A percentile compares a stretch with the other conserved stretches of the same genome.
Conservation (phyloP, 139 green algal species). For the Picochlorum sp. region DNA sequence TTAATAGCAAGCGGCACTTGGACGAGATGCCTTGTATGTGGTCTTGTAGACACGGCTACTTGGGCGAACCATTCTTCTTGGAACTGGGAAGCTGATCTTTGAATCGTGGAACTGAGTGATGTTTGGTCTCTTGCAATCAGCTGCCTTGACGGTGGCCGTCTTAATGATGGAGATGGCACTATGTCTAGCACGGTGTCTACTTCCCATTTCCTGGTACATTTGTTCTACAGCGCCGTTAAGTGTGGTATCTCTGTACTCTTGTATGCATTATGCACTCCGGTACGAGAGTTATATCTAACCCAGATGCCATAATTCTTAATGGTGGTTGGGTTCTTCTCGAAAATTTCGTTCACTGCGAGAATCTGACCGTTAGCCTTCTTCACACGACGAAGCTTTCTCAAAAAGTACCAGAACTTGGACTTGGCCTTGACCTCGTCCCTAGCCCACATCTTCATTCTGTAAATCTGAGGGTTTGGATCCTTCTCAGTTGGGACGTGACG, state of each 20-base stretch:
- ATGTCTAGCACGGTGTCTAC: constrained; percentile 83
- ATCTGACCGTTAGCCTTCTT: constrained; percentile 99
- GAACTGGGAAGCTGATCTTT: constrained; percentile 91
- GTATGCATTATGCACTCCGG: constrained; percentile 94
- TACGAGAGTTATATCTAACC: constrained; percentile 95
- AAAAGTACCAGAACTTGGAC: constrained; percentile 99
- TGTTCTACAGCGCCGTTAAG: constrained; percentile 93
- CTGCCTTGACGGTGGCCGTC: constrained; percentile 71
- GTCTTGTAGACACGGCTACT: constrained; percentile 56
- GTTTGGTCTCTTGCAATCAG: constrained; percentile 82
- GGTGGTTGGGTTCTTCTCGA: constrained; percentile 89
- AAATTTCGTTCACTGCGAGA: constrained; percentile 95
- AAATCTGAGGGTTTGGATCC: constrained; percentile 81
- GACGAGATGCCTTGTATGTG: constrained; percentile 79
- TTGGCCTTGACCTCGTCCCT: constrained; percentile 83
- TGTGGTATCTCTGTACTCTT: constrained; percentile 98
- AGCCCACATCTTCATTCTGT: constrained; percentile 99
- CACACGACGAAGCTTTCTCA: constrained; percentile 88
- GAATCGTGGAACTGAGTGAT: constrained; percentile 91
- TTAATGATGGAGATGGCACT: constrained; percentile 91
- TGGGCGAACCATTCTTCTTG: constrained; percentile 49
- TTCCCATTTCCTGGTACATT: constrained; percentile 97
- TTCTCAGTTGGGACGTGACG: constrained; percentile 86
- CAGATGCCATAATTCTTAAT: constrained; percentile 99
- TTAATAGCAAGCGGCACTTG: constrained; percentile 73